phyloP scores from a whole-genome alignment of 1,284 basidiomycete genomes.

The Retiboletus flavoniger region DNA sequence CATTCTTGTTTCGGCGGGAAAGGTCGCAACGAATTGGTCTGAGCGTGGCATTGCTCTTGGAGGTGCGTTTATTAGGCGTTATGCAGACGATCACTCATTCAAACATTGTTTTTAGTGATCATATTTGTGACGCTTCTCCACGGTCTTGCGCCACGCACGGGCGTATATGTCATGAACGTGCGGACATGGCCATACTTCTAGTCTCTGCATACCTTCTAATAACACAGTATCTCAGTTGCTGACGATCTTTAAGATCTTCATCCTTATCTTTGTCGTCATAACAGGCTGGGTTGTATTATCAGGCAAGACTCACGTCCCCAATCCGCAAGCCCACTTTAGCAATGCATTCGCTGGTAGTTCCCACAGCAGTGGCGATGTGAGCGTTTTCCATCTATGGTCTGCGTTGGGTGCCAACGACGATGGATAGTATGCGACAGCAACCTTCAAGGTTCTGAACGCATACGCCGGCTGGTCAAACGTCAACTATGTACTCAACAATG shows the following conservation, averaged over 20 bases:
- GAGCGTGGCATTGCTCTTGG: constrained; percentile 57
- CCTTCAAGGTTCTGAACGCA: constrained; percentile 55
- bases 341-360: constrained; percentile 51
- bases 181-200: not conserved
- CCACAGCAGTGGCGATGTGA: constrained; percentile 42
- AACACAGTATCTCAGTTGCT: constrained; percentile 7
- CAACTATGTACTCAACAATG: constrained; percentile 57
- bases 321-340: constrained; percentile 47
- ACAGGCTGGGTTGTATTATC: constrained; percentile 51
- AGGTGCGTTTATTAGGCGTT: constrained; percentile 34
- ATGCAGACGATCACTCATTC: not conserved
- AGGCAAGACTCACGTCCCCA: constrained; percentile 43
- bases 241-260: constrained; percentile 27
- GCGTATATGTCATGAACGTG: constrained; percentile 52
- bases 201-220: not conserved
- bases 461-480: constrained; percentile 56
- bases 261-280: constrained; percentile 28
- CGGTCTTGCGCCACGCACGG: constrained; percentile 43
- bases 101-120: constrained; percentile 35
- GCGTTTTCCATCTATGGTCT: constrained; percentile 1
- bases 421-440: constrained; percentile 55
- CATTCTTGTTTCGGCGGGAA: constrained; percentile 48
- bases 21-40: constrained; percentile 45
- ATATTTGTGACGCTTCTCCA: constrained; percentile 47
- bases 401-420: not conserved